phyloP scores from a whole-genome alignment of 192 early-diverging fungal species.

The Coemansia sp. region DNA sequence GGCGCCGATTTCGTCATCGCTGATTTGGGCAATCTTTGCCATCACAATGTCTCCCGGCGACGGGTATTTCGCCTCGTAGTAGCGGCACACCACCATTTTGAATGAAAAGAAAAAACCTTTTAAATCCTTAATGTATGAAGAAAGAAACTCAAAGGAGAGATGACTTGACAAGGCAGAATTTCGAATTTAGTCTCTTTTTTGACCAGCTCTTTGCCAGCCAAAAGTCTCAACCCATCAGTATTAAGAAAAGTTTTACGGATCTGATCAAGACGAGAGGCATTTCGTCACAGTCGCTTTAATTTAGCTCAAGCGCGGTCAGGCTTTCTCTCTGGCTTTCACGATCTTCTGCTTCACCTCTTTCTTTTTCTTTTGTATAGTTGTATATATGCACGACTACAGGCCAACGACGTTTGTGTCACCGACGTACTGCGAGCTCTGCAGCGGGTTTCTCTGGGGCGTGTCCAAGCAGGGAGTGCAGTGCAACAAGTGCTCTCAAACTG shows the following conservation, averaged over 20 bases:
- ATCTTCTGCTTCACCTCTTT: neutral
- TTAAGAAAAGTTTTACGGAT: constrained; percentile 7
- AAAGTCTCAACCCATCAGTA: no score
- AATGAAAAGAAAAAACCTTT: neutral
- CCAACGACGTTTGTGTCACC: constrained; percentile 55
- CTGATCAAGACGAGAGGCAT: neutral
- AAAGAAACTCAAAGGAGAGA: neutral
- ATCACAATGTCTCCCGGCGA: constrained; percentile 94
- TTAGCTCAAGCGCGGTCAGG: no score
- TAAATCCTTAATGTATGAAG: neutral
- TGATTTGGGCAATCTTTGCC: constrained; percentile 94
- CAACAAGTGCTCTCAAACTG: constrained; percentile 52
- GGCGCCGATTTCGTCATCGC: constrained; percentile 82
- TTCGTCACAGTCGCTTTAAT: neutral
- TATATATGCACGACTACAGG: constrained; percentile 57
- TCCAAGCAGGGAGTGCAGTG: constrained; percentile 64
- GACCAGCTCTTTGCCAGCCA: no score
- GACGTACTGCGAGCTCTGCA: constrained; percentile 66
- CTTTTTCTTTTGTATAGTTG: constrained; percentile 3
- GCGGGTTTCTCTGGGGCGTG: constrained; percentile 67
- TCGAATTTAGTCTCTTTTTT: no score
- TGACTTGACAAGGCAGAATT: neutral
- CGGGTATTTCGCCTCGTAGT: constrained; percentile 93
- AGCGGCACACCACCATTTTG: constrained; percentile 61
- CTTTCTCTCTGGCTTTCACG: neutral